Evolutionary conservation across 2,329 filamentous ascomycete genomes (phyloP).

Genomic region (Knufia petricola): DNA sequence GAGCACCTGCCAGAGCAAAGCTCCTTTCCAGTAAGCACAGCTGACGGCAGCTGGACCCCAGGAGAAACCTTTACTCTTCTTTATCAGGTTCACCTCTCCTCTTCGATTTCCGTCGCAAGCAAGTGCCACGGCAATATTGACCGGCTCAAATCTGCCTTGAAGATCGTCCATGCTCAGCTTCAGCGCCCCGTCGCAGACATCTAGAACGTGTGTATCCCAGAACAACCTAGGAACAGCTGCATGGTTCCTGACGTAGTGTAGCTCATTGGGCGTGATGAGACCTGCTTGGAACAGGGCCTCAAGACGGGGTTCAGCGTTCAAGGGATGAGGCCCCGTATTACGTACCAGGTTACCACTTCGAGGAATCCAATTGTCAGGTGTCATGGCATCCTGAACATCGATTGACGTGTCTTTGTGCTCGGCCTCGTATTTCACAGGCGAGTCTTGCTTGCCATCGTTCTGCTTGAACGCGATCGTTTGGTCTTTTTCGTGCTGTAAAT

Average conservation of each 20-base stretch:
- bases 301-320: conserved; percentile 42
- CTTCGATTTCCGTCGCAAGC: conserved; percentile 44
- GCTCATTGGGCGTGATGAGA: conserved; percentile 41
- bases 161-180: conserved; percentile 38
- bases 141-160: conserved; percentile 32
- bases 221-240: conserved; percentile 43
- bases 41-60: conserved; percentile 39
- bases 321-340: conserved; percentile 44
- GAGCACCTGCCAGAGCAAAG: conserved; percentile 38
- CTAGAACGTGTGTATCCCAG: conserved; percentile 42
- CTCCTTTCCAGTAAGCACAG: conserved; percentile 45
- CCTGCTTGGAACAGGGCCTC: conserved; percentile 37
- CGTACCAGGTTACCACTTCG: conserved; percentile 39
- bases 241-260: conserved; percentile 47
- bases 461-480: conserved; percentile 33
- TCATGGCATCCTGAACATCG: conserved; percentile 43
- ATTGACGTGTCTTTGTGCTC: conserved; percentile 27
- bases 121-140: conserved; percentile 42
- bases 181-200: conserved; percentile 34
- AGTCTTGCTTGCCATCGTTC: conserved; percentile 35
- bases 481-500: conserved; percentile 37
- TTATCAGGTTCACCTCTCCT: conserved; percentile 45
- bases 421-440: conserved; percentile 25
- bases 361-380: conserved; percentile 46
- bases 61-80: conserved; percentile 40